These are phyloP conservation scores for Aureobasidium sp. DNA, from an alignment of 2,329 filamentous ascomycete species.

Conservation along the genomic window DNA sequence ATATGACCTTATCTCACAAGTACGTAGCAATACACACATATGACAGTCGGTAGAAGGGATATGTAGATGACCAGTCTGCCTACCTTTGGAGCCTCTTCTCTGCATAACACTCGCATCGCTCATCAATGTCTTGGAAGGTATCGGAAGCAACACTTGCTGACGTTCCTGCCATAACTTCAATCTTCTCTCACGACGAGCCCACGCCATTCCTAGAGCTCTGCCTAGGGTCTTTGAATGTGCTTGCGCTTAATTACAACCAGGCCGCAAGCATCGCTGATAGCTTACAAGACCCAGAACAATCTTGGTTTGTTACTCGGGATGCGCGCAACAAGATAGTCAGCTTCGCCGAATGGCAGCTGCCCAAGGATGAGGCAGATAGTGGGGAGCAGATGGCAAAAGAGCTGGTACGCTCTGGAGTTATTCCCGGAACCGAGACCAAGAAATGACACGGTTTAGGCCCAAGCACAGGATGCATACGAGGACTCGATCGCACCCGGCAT, in stretches of 20 bases:
- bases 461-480: background rate
- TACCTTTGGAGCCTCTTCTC: background rate
- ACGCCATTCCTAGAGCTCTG: constrained; percentile 11
- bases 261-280: background rate
- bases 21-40: background rate
- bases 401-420: background rate
- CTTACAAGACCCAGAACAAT: background rate
- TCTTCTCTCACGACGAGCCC: constrained; percentile 1
- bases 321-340: constrained; percentile 5
- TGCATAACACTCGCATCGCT: background rate
- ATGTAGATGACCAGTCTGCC: background rate
- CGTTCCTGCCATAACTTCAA: constrained; percentile 8
- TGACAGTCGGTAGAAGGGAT: background rate
- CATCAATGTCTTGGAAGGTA: constrained; percentile 4
- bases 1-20: background rate
- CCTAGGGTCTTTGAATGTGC: constrained; percentile 1
- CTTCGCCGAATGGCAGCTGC: constrained; percentile 9
- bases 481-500: constrained; percentile 12
- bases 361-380: constrained; percentile 8
- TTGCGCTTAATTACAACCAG: constrained; percentile 8
- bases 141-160: constrained; percentile 11
- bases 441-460: background rate
- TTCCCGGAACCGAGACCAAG: background rate
- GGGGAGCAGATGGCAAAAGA: constrained; percentile 12
- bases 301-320: constrained; percentile 12